These are phyloP conservation scores for Plectranthus barbatus DNA, from an alignment of 257 asterid species.

Conservation along the genomic window DNA sequence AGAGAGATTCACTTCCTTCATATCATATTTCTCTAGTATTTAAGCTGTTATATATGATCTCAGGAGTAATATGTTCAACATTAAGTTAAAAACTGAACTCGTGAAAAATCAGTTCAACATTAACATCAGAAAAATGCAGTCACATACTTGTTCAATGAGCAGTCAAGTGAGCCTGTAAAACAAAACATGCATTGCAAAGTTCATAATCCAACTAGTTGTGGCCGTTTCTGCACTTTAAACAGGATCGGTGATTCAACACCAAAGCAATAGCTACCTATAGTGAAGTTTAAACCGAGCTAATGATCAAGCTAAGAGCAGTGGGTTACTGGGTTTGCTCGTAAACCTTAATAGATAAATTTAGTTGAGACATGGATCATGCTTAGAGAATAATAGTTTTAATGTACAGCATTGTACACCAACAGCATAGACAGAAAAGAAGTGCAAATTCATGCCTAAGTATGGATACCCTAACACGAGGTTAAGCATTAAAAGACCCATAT, in stretches of 20 bases:
- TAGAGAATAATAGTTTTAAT: not conserved
- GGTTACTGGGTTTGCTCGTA: not conserved
- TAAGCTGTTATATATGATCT: not conserved
- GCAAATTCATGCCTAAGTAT: slow-evolving; percentile 3
- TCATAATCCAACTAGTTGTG: not conserved
- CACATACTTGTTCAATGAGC: not conserved
- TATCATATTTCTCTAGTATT: not conserved
- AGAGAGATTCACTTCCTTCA: not conserved
- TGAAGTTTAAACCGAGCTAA: not conserved
- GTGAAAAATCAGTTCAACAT: too few relatives aligned
- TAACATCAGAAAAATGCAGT: not conserved
- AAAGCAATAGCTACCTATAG: slow-evolving; percentile 6
- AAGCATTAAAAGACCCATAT: not conserved
- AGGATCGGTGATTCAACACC: not conserved
- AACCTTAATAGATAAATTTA: not conserved
- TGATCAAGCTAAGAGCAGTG: not conserved
- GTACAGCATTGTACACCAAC: not conserved
- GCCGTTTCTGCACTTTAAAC: not conserved
- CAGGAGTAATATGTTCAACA: not conserved
- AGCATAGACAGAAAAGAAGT: not conserved
- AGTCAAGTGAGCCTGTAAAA: not conserved
- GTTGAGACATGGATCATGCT: not conserved
- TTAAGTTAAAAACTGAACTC: not conserved
- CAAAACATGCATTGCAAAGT: not conserved
- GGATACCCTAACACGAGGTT: not conserved